Evolutionary conservation across 2,329 filamentous ascomycete species (phyloP).

Genomic region (Monosporascus sp.): DNA sequence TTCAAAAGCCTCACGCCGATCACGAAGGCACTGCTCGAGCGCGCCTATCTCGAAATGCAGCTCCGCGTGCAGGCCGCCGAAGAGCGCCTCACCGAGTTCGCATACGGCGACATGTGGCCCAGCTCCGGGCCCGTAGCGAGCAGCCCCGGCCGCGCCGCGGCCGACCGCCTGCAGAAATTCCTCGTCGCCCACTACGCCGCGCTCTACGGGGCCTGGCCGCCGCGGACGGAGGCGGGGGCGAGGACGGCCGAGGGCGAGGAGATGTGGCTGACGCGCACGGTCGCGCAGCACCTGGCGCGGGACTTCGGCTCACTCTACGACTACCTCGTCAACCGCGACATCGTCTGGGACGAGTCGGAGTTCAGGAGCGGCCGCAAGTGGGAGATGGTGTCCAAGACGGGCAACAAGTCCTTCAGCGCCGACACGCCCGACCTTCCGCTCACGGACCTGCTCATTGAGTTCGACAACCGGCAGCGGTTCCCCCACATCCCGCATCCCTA

Average conservation of each 20-base stretch:
- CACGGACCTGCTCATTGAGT: conserved; percentile 62
- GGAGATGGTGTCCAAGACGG: conserved; percentile 51
- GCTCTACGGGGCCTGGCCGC: conserved; percentile 59
- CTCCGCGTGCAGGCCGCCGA: conserved; percentile 59
- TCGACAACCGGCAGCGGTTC: conserved; percentile 57
- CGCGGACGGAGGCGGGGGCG: conserved; percentile 24
- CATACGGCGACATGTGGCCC: conserved; percentile 59
- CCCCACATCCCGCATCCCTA: conserved; percentile 66
- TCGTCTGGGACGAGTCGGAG: conserved; percentile 61
- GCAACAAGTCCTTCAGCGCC: conserved; percentile 42
- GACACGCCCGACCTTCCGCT: conserved; percentile 54
- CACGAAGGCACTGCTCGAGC: conserved; percentile 58
- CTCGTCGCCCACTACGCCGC: conserved; percentile 52
- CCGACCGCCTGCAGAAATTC: conserved; percentile 57
- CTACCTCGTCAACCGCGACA: conserved; percentile 63
- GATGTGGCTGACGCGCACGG: conserved; percentile 56
- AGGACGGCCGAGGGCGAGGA: conserved; percentile 35
- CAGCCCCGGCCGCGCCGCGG: conserved; percentile 46
- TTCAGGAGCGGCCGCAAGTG: conserved; percentile 58
- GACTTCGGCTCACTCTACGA: conserved; percentile 69
- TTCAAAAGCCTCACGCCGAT: conserved; percentile 56
- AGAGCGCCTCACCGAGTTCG: conserved; percentile 54
- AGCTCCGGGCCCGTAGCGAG: conserved; percentile 23
- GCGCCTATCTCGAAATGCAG: conserved; percentile 57
- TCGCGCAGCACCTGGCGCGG: conserved; percentile 53